A percentile compares a stretch with the other conserved stretches of the same genome.
These are phyloP conservation scores for Sphaerostilbella broomeana DNA, from an alignment of 2,329 filamentous ascomycete species.

Conservation along the genomic window DNA sequence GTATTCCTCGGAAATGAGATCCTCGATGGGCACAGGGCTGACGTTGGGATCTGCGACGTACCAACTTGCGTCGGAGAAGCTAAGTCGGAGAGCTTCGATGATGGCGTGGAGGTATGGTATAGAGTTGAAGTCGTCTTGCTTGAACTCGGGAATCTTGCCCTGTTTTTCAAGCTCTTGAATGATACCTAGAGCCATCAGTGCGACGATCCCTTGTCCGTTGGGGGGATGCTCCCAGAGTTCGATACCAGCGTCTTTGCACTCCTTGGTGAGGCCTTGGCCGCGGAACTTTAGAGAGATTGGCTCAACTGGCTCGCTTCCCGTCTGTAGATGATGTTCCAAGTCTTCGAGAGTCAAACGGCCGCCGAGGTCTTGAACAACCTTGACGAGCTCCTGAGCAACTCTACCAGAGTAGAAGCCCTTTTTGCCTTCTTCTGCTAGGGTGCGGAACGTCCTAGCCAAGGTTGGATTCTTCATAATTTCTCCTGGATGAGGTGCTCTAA, in stretches of 20 bases:
- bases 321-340: constrained; percentile 63
- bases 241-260: constrained; percentile 45
- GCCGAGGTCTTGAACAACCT: constrained; percentile 68
- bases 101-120: constrained; percentile 75
- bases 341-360: constrained; percentile 76
- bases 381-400: constrained; percentile 73
- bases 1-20: constrained; percentile 66
- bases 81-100: constrained; percentile 81
- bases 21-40: constrained; percentile 58
- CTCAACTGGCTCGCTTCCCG: constrained; percentile 69
- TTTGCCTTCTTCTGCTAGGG: constrained; percentile 74
- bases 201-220: constrained; percentile 93
- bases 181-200: constrained; percentile 89
- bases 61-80: constrained; percentile 86
- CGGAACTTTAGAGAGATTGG: constrained; percentile 76
- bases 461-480: constrained; percentile 85
- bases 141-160: constrained; percentile 68
- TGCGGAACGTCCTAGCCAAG: constrained; percentile 73
- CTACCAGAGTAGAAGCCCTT: constrained; percentile 84
- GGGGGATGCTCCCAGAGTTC: constrained; percentile 96
- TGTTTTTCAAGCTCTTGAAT: constrained; percentile 75
- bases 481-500: constrained; percentile 67
- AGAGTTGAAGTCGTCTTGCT: constrained; percentile 69
- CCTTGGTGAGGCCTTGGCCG: constrained; percentile 46
- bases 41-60: constrained; percentile 80